A percentile compares a stretch with the other conserved stretches of the same genome.
phyloP scores from a whole-genome alignment of 1,139 yeast genomes.

The Suhomyces terraborum region DNA sequence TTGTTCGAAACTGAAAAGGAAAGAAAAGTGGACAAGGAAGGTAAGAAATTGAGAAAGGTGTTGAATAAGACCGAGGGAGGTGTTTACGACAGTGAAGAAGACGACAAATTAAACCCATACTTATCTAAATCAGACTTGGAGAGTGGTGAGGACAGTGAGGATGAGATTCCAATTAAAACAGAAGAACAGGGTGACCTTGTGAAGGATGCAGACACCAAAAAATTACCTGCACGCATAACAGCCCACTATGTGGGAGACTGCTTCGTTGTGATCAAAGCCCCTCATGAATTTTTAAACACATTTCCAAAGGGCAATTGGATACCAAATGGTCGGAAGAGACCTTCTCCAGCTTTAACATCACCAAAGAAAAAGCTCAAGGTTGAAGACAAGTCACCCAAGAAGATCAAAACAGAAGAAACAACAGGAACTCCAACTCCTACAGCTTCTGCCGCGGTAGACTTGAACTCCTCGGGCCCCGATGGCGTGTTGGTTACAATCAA shows the following conservation, averaged over 20 bases:
- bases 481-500: constrained; percentile 59
- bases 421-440: constrained; percentile 24
- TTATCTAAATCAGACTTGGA: constrained; percentile 73
- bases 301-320: constrained; percentile 88
- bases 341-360: constrained; percentile 24
- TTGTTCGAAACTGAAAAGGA: constrained; percentile 60
- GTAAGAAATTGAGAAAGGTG: constrained; percentile 80
- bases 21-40: constrained; percentile 89
- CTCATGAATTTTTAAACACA: constrained; percentile 57
- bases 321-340: constrained; percentile 57
- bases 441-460: constrained; percentile 23
- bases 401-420: constrained; percentile 19
- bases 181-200: constrained; percentile 41
- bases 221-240: constrained; percentile 32
- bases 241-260: constrained; percentile 63
- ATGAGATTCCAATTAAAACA: constrained; percentile 41
- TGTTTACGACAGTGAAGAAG: constrained; percentile 88
- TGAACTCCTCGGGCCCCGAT: constrained; percentile 44
- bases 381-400: constrained; percentile 24
- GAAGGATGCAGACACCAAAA: constrained; percentile 13
- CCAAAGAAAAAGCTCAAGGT: constrained; percentile 47
- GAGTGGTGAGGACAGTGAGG: constrained; percentile 48
- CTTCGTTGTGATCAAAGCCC: constrained; percentile 65
- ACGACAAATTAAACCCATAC: constrained; percentile 69
- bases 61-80: constrained; percentile 87